Evolutionary conservation across 768 basidiomycete species (phyloP), one percentile per base, ranked within the genome.

Genomic region (Leucogyrophana mollusca): DNA sequence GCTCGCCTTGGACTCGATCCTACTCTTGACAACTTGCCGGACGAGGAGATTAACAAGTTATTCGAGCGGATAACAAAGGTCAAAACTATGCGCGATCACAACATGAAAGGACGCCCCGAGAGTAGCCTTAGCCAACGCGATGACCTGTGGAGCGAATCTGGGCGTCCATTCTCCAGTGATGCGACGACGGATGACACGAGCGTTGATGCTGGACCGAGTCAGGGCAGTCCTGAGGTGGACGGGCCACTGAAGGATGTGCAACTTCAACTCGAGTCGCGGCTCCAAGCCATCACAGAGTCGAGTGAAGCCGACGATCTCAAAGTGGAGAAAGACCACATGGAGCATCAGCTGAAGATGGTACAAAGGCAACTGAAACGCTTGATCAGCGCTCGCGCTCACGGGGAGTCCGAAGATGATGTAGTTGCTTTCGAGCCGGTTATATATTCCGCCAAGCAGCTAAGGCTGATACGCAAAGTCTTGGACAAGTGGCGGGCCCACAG

Each of bases 61-160:
- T 97, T 86, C 64, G 90, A 97, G 69, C 90, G 93, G 70, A 95
- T 98, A 59, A 85, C 92, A 25, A 90, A 88, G 61, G 90, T 92
- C 41, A 91, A 93, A 69, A 86, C 84, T 13, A 78, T 91, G 76
- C 86, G 90, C 13, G 87, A 90, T 54, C 84, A 90, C 50, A 80
- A 85, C 51, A 75, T 77, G 36, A 88, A 87, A 53, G 76, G 85
- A n/a, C 79, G 93, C 5, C 91, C 93, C 4, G 93, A 94, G 59
- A 93, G 90, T 57, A 91, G 90, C 61, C 76, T 90, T 34, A 90
- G 89, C 57, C 87, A 87, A 57, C 80, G 80, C 14, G 90, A 94
- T 56, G 91, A 94, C 56, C 66, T 90, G 11, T 94, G 91, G 91
- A 92, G 91, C 69, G 89, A 92, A 56, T 78, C 79, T 3, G 87